phyloP scores from a whole-genome alignment of 176 grass and related monocot genomes.

The Tillandsia leiboldiana region DNA sequence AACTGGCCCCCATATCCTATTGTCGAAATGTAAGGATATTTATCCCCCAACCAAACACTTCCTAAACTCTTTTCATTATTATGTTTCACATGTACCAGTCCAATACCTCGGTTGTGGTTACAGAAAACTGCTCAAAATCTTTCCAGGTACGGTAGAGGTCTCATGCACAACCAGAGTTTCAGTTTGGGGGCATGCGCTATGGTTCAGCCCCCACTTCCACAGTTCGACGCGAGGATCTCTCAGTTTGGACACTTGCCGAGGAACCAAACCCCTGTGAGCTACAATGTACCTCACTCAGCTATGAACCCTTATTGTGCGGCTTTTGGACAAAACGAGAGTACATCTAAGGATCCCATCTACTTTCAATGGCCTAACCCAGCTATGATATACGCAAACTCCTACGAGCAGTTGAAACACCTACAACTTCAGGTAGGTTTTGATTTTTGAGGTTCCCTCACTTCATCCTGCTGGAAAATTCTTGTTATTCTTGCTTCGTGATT shows the following conservation, averaged over 20 bases:
- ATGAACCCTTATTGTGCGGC: slow-evolving; percentile 6
- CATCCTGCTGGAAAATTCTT: not conserved
- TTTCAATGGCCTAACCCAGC: slow-evolving; percentile 19
- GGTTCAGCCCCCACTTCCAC: slow-evolving; percentile 12
- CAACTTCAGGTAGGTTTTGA: slow-evolving; percentile 15
- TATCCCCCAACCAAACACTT: no score
- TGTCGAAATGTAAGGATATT: no score
- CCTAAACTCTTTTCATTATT: no score
- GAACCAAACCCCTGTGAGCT: slow-evolving; percentile 12
- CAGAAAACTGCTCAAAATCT: not conserved
- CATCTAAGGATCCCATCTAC: not conserved
- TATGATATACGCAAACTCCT: slow-evolving; percentile 13
- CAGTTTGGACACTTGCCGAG: slow-evolving; percentile 15
- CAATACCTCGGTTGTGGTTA: no score
- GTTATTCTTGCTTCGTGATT: not conserved
- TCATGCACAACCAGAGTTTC: slow-evolving; percentile 6
- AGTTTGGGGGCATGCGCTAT: not conserved
- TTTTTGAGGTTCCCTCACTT: not conserved
- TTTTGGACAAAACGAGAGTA: slow-evolving; percentile 10
- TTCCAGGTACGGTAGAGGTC: slow-evolving; percentile 16
- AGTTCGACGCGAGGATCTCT: slow-evolving; percentile 8
- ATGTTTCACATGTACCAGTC: no score
- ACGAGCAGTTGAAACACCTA: slow-evolving; percentile 12
- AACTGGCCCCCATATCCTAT: no score
- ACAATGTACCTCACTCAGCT: not conserved